phyloP scores from a whole-genome alignment of 257 asterid species.

The Nicotiana benthamiana region DNA sequence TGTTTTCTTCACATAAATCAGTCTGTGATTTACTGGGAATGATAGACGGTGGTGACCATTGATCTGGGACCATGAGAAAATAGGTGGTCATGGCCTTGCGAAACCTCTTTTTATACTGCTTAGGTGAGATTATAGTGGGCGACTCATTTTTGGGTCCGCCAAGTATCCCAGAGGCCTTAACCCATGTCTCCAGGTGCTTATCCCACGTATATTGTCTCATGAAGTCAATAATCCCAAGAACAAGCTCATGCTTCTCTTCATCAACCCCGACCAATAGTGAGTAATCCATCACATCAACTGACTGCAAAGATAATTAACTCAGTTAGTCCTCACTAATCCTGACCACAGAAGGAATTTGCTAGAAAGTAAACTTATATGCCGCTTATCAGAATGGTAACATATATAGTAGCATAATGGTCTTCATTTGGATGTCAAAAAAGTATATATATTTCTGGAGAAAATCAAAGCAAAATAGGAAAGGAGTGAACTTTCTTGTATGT shows the following conservation, averaged over 20 bases:
- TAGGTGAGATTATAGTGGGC: slow-evolving; percentile 88
- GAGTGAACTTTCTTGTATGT: not conserved
- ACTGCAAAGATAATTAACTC: slow-evolving; percentile 33
- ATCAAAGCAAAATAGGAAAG: not conserved
- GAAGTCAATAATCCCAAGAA: slow-evolving; percentile 91
- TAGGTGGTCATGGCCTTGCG: slow-evolving; percentile 93
- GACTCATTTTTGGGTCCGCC: slow-evolving; percentile 80
- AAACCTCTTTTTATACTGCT: slow-evolving; percentile 90
- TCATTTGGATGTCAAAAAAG: not conserved
- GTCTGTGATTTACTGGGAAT: slow-evolving; percentile 53
- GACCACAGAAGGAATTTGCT: not conserved
- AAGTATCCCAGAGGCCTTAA: slow-evolving; percentile 85
- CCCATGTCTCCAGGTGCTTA: slow-evolving; percentile 96
- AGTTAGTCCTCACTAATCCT: not conserved
- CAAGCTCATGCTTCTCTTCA: slow-evolving; percentile 86
- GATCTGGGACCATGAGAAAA: slow-evolving; percentile 92
- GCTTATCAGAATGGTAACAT: not conserved
- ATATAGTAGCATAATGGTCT: not conserved
- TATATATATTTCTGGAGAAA: not conserved
- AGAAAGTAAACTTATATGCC: not conserved
- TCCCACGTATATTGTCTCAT: slow-evolving; percentile 99
- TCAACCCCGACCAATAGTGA: slow-evolving; percentile 88
- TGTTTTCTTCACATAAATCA: slow-evolving; percentile 46
- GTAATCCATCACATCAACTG: slow-evolving; percentile 89
- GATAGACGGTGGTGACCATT: slow-evolving; percentile 70